Evolutionary conservation across 169 alveolate genomes (phyloP), one percentile per base, ranked within the genome.

Genomic region (Eimeria falciformis): DNA sequence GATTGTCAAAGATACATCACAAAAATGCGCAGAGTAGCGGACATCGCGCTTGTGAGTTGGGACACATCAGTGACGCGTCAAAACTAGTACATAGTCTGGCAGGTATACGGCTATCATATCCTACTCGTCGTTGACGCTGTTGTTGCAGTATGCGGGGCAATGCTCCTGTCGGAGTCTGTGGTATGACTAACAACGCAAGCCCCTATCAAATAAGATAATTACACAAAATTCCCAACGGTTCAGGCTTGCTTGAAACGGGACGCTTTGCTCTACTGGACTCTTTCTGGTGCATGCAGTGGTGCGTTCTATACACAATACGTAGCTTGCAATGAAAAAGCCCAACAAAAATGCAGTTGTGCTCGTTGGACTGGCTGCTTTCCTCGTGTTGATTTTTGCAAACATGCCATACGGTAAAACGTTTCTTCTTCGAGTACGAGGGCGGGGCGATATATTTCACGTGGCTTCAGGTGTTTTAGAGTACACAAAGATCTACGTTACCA

Each of bases 61-160:
- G 46, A 45, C 68, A 46, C 62, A 21, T 0, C 66, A 50, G 5
- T 23, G 18, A 58, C 27, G 47, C 85, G 25, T 6, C 5, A 75
- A 25, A n/a, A n/a, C 66, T 75, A 65, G 85, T 65, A 46, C 43
- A 46, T 25, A 11, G 21, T 25, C 62, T 46, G 65, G 68, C 85
- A 75, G 85, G 85, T 21, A 58, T 75, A 75, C 85, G 46, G 66
- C 85, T 75, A 75, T 65, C 85, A 75, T 65, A 46, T 75, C 7
- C 53, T 75, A 46, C 85, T 75, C 47, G 14, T 75, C 11, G 45
- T 75, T 23, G 85, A 75, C 53, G 85, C 85, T 75, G 85, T 65
- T 55, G 85, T 25, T 75, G 85, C 85, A 45, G 5, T 45, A n/a
- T 75, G 46, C 46, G 85, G 85, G 25, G 85, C 68, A 21, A 23